phyloP scores from a whole-genome alignment of 2,329 filamentous ascomycete genomes.

The Macrophomina tecta region DNA sequence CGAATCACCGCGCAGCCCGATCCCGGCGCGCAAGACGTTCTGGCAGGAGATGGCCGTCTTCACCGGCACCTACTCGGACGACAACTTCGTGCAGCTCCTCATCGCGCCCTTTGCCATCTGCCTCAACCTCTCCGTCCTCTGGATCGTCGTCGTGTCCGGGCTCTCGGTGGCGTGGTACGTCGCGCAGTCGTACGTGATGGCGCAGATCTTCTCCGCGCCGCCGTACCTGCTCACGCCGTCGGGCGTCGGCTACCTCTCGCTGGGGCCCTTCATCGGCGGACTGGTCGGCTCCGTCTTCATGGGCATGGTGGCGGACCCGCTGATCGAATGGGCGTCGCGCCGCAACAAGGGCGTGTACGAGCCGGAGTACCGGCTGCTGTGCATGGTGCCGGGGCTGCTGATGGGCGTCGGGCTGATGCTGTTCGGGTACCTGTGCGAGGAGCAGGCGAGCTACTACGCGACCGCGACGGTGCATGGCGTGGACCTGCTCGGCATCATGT shows the following conservation, averaged over 20 bases:
- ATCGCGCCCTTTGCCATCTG: constrained; percentile 57
- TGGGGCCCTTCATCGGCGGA: constrained; percentile 42
- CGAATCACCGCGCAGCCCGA: not conserved
- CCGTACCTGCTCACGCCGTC: constrained; percentile 51
- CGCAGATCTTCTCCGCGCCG: constrained; percentile 48
- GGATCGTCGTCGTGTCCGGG: constrained; percentile 56
- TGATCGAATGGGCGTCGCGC: constrained; percentile 33
- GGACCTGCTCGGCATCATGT: constrained; percentile 43
- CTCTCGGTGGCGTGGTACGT: constrained; percentile 52
- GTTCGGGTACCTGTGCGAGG: constrained; percentile 44
- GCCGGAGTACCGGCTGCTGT: constrained; percentile 35
- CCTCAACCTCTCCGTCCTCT: constrained; percentile 58
- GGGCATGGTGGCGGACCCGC: constrained; percentile 41
- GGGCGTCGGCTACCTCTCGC: constrained; percentile 53
- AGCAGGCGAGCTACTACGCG: constrained; percentile 34
- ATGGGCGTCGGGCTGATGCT: constrained; percentile 47
- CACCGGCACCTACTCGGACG: constrained; percentile 47
- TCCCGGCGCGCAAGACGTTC: constrained; percentile 43
- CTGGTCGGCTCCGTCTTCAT: constrained; percentile 49
- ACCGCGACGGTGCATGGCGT: constrained; percentile 44
- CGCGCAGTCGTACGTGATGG: constrained; percentile 50
- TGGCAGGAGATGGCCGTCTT: constrained; percentile 46
- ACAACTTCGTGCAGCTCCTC: constrained; percentile 46
- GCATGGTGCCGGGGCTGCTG: constrained; percentile 2
- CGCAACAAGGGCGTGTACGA: constrained; percentile 37